Evolutionary conservation across 108 stramenopile species (phyloP), one percentile per base, ranked within the genome.

Genomic region (Bacterosira constricta): DNA sequence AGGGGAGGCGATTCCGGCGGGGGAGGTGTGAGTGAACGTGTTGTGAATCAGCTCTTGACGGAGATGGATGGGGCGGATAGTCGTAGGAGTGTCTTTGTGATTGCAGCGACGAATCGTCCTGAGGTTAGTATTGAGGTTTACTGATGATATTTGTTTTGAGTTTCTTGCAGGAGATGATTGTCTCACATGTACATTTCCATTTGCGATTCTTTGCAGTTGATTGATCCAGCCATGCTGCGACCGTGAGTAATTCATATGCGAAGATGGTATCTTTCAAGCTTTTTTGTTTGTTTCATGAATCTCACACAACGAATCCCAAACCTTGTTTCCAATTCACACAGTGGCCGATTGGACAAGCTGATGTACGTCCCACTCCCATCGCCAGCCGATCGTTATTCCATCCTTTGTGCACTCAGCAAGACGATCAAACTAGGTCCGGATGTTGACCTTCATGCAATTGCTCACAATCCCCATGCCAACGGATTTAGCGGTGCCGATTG

Each of bases 1-100:
- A 85, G 86, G 34, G 98, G 98, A 7, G 90, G 90, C 45, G 97
- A 97, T 62, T 88, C 83, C 17, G 90, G 96, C 6, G 94, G 93
- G n/a, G 86, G 96, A 4, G 99, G 99, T 53, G 94, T 93, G 17
- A 82, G 91, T 63, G 95, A 96, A 71, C 86, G 98, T 27, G 98
- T 99, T 21, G 96, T 99, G 38, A 99, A 98, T 85, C 98, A 99
- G 74, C 81, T 99, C 6, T 75, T 99, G 31, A 98, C 97, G 1
- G 99, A 99, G 81, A 96, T 99, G 94, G 98, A 99, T 85, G 99
- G 98, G 8, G 67, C 98, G 38, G 98, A 98, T 52, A 92, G 83
- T 52, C 82, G 96, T 18, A 88, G 95, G 51, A 90, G 87, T 73
- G 93, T 97, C 6, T 96, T 96, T 83, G 96, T 98, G 8, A 94